Base-by-base conservation (phyloP, 2,329 filamentous ascomycete genomes). In the Diatrype stigma region DNA sequence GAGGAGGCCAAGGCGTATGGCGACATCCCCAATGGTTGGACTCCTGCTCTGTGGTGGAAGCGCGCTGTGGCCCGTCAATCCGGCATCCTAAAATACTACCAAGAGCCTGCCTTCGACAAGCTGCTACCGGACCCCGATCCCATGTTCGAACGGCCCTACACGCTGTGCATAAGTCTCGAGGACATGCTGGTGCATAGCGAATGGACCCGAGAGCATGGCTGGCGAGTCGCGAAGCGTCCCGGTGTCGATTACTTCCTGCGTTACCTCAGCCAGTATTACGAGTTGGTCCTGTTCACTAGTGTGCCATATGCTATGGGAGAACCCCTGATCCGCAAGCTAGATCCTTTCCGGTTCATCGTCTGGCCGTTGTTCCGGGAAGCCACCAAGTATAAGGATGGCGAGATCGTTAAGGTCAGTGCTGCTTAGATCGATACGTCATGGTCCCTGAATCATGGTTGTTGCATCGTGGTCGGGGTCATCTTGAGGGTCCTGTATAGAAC, bases 211-310 rank as follows among this genome's bases (percentile, higher is more conserved):
- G 90, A 97, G 68, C 88, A 96, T 66, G 94, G 94, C 52, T 99
- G 94, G 91, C 85, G 93, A 60, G 81, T 95, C 55, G 94, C 94
- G 26, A 99, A 99, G 76, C 84, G 94, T 46, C 94, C 94, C 34
- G 94, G 94, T 44, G 82, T 95, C 55, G 94, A 99, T 73, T 99
- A 99, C 75, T 99, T 99, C 75, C 75, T 99, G 57, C 89, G 90
- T 65, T 99, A 99, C 70, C 81, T 99, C 46, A 93, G 89, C 72
- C 92, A 96, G 70, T 97, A 99, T 79, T 99, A 96, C 67, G 94
- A 99, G 71, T 79, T 99, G 49, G 94, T 97, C 48, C 84, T 99
- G 57, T 99, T 97, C 75, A 99, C 94, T 30, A 89, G 83, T 37
- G 86, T 94, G 45, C 91, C 93, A 1, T 90, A 85, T 64, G 85